Conservation (phyloP, 2,329 filamentous ascomycete genomes). For the Alternaria triticimaculans region DNA sequence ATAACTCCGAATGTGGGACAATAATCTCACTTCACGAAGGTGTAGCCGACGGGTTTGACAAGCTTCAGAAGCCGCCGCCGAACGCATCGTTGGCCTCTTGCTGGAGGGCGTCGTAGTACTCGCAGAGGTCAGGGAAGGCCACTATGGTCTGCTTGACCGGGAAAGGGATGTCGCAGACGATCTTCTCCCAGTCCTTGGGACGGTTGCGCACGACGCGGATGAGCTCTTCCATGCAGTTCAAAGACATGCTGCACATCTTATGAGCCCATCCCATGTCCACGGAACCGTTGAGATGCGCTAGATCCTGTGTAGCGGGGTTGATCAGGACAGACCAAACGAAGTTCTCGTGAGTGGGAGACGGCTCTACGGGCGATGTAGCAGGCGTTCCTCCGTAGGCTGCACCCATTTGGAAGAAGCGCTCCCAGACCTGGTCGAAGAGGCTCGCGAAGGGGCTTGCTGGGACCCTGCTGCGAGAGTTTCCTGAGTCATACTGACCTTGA, state of each 20-base stretch:
- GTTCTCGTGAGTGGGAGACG: conserved; percentile 16
- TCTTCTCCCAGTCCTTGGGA: conserved; percentile 25
- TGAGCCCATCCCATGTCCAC: conserved; percentile 23
- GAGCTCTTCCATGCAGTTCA: conserved; percentile 31
- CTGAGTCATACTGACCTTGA: conserved; percentile 26
- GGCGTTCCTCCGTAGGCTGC: conserved; percentile 16
- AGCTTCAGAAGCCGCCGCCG: conserved; percentile 11
- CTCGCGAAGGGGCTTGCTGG: conserved; percentile 27
- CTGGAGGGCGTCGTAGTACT: conserved; percentile 26
- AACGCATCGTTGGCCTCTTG: conserved; percentile 26
- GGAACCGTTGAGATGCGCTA: conserved; percentile 30
- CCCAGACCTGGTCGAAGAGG: conserved; percentile 26
- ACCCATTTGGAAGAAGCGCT: conserved; percentile 26
- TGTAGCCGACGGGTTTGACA: not conserved
- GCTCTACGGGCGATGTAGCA: not conserved
- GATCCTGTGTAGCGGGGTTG: conserved; percentile 34
- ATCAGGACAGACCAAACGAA: conserved; percentile 33
- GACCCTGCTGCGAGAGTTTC: conserved; percentile 5
- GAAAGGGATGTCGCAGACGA: conserved; percentile 28
- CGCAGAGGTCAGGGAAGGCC: conserved; percentile 26
- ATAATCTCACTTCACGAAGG: not conserved
- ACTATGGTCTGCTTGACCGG: conserved; percentile 23
- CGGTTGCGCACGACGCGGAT: conserved; percentile 23
- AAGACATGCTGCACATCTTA: conserved; percentile 19
- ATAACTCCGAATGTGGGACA: not conserved